These are phyloP conservation scores for Ophiostoma triangulosporum DNA, from an alignment of 2,329 filamentous ascomycete species.

Conservation along the genomic window DNA sequence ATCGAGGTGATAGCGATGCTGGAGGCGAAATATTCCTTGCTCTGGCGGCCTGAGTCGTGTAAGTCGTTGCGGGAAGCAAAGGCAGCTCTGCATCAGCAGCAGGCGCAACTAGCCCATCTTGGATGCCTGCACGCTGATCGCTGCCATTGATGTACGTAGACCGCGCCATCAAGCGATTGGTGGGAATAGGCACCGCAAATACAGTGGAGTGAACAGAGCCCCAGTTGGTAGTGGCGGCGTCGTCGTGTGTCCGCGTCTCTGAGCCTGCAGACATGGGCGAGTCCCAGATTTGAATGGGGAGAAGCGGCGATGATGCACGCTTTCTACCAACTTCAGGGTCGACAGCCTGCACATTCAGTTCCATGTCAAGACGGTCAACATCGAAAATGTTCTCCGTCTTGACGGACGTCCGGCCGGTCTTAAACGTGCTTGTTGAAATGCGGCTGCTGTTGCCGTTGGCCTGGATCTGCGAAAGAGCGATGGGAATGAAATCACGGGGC, in stretches of 20 bases:
- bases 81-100: not conserved
- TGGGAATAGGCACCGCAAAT: slow-evolving; percentile 29
- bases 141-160: slow-evolving; percentile 24
- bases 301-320: slow-evolving; percentile 36
- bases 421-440: slow-evolving; percentile 21
- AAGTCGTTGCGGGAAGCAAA: slow-evolving; percentile 5
- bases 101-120: not conserved
- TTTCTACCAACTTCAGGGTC: slow-evolving; percentile 18
- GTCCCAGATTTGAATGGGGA: slow-evolving; percentile 21
- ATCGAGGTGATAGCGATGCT: not conserved
- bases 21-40: not conserved
- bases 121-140: not conserved
- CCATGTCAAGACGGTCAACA: slow-evolving; percentile 16
- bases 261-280: slow-evolving; percentile 24
- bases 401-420: slow-evolving; percentile 24
- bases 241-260: slow-evolving; percentile 24
- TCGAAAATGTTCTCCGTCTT: slow-evolving; percentile 29
- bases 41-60: not conserved
- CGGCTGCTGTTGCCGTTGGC: slow-evolving; percentile 14
- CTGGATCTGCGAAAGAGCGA: slow-evolving; percentile 15
- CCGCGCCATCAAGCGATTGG: slow-evolving; percentile 27
- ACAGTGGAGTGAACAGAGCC: slow-evolving; percentile 37
- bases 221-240: slow-evolving; percentile 31
- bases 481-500: slow-evolving; percentile 19
- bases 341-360: slow-evolving; percentile 3